Evolutionary conservation across 371 early-diverging fungal species (phyloP), one percentile per base, ranked within the genome.

Genomic region (Quaeritorhiza haematococci): DNA sequence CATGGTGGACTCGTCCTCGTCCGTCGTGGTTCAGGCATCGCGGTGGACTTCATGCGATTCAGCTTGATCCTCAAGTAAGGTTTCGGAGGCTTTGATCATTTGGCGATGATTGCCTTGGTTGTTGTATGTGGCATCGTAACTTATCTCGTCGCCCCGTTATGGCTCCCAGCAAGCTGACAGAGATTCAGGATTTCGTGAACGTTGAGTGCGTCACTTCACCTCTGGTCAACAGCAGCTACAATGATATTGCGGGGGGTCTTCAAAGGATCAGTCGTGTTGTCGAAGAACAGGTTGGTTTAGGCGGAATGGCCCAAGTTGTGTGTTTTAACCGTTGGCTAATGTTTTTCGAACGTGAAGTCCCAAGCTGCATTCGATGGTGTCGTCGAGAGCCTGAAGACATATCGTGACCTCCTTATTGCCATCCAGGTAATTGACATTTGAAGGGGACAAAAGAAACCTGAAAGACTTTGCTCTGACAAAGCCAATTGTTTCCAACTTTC

Each of bases 371-470:
- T 70, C 27, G 65, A 82, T 51, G 81, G 79, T 1, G 69, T 84
- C 17, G 61, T 87, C 13, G 89, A 89, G 46, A 75, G 79, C 56
- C 53, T 89, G 58, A 89, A 89, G 50, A 71, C 78, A 8, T 79
- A 85, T 52, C 76, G 89, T 5, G 87, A 89, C 61, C 54, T 86
- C n/a, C 65, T 85, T 19, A 74, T 83, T 1, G 79, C 86, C 17
- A 76, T 81, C 61, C 67, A 71, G 63, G 86, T 84, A 68, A 52
- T 66, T 48, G 29, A 53, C 33, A n/a, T 17, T 26, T 8, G 35
- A 49, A 13, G 30, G 32, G 8, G 48, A 19, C 23, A 13, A 24
- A 27, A 27, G n/a, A 68, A 56, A 30, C 41, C 32, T 41, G 57
- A 27, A 57, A 73, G 17, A 65, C 74, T 1, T 70, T 73, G n/a